Conservation (phyloP, 2,329 filamentous ascomycete genomes). For the Hypoxylon sp. region DNA sequence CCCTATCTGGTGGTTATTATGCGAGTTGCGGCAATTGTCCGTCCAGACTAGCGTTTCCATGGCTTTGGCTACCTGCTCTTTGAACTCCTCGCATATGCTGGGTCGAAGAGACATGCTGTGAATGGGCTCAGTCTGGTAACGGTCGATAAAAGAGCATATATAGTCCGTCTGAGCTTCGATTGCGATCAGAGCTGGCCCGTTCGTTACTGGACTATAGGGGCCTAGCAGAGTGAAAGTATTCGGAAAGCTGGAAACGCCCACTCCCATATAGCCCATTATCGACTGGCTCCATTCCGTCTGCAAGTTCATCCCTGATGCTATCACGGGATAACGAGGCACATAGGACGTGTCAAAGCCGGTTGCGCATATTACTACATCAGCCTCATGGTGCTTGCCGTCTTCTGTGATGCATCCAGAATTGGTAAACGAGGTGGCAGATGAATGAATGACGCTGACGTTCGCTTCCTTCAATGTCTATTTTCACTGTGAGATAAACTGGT, state of each 20-base stretch:
- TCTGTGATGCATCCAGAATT: conserved; percentile 35
- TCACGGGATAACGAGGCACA: conserved; percentile 58
- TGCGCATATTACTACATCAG: conserved; percentile 53
- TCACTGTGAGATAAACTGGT: too few species aligned
- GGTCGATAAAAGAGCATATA: conserved; percentile 65
- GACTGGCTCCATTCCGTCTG: conserved; percentile 50
- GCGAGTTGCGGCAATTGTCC: conserved; percentile 63
- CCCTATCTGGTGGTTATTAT: conserved; percentile 61
- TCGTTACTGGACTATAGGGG: conserved; percentile 59
- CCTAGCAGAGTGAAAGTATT: conserved; percentile 58
- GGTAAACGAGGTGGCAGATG: conserved; percentile 49
- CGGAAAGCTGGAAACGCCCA: conserved; percentile 48
- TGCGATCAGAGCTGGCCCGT: conserved; percentile 54
- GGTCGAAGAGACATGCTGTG: conserved; percentile 61
- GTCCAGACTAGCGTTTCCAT: conserved; percentile 63
- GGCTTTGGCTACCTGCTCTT: conserved; percentile 59
- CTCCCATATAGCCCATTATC: conserved; percentile 52
- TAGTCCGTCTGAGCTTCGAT: conserved; percentile 65
- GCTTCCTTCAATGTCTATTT: conserved; percentile 55
- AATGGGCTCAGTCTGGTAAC: conserved; percentile 64
- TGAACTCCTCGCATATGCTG: conserved; percentile 61
- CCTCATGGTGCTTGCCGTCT: conserved; percentile 50
- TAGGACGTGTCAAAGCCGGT: conserved; percentile 47
- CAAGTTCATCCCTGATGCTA: conserved; percentile 55
- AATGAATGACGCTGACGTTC: conserved; percentile 60